Conservation (phyloP, 345 rosid species). For the Firmiana major region DNA sequence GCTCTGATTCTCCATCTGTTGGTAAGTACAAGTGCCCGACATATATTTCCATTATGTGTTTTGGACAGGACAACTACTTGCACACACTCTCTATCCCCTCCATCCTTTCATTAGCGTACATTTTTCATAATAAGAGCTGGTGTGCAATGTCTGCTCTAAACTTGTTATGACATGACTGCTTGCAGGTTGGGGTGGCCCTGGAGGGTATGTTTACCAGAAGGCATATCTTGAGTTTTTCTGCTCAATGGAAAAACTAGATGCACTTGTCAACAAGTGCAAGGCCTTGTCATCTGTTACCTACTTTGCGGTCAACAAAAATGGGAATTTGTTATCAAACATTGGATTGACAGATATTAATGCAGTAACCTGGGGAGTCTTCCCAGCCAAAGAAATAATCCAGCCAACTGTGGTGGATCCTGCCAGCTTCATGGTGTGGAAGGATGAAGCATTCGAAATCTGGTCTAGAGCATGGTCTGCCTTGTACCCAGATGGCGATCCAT, state of each 20-base stretch:
- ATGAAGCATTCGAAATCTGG: constrained; percentile 98
- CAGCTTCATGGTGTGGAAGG: constrained; percentile 94
- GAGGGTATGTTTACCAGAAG: constrained; percentile 95
- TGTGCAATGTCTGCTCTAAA: neutral
- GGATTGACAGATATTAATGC: constrained; percentile 62
- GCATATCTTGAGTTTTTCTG: constrained; percentile 97
- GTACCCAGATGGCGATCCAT: constrained; percentile 67
- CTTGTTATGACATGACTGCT: neutral
- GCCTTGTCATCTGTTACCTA: constrained; percentile 53
- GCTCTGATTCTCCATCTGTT: constrained; percentile 72
- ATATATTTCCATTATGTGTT: neutral
- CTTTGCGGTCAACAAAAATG: constrained; percentile 69
- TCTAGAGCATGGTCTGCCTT: constrained; percentile 76
- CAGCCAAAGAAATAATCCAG: constrained; percentile 80
- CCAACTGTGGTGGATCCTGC: constrained; percentile 98
- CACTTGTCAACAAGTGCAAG: constrained; percentile 67
- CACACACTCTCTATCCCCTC: too few species aligned
- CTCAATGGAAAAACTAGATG: constrained; percentile 58
- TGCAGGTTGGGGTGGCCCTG: constrained; percentile 98
- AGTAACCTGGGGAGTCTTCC: constrained; percentile 97
- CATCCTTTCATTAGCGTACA: too few species aligned
- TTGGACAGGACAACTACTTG: too few species aligned
- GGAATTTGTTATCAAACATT: constrained; percentile 55
- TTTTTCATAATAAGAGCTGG: too few species aligned
- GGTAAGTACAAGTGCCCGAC: constrained; percentile 41